Base-by-base conservation (phyloP, 345 rosid genomes). In the Aegle marmelos region DNA sequence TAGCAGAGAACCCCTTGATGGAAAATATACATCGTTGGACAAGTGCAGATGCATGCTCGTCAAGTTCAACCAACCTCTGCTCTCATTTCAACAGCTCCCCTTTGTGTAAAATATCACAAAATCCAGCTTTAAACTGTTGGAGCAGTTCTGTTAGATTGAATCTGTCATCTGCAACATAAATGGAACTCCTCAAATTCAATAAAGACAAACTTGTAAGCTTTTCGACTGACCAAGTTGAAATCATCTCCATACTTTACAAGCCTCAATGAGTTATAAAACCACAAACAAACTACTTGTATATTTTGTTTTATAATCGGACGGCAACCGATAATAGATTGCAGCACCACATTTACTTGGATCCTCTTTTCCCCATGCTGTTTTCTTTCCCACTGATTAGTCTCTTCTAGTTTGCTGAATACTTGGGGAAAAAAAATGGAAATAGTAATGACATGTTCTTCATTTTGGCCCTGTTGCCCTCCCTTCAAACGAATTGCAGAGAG, bases 131-230 rank as follows among this genome's bases (percentile, higher is more conserved):
- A 4, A 62, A 56, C 27, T 33, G 30, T 66, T 36, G 17, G 75
- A 31, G 27, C 21, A n/a, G 56, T 31, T 73, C 76, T 39, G 28
- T 61, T 74, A 45, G 28, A 16, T 31, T 45, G 70, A 75, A 75
- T 64, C 48, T 28, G 70, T 45, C 70, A 53, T 13, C 50, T 45
- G 50, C 50, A 62, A 48, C 70, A 31, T 14, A 48, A 30, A 30
- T 48, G 19, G 30, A 74, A 63, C 60, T 45, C 41, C 27, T 45
- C 50, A 13, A 45, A 13, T 16, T 36, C 21, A 28, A 17, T 37
- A 60, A 45, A 61, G 77, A 65, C 45, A 13, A 62, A 63, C 41
- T 64, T n/a, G 7, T 14, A 45, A 1, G 70, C 28, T 45, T 62
- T 48, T 9, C 61, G 30, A 45, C 41, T n/a, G 70, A 74, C 65